Evolutionary conservation across 768 basidiomycete genomes (phyloP), one percentile per base, ranked within the genome.

Genomic region (Hericium rajendrae): DNA sequence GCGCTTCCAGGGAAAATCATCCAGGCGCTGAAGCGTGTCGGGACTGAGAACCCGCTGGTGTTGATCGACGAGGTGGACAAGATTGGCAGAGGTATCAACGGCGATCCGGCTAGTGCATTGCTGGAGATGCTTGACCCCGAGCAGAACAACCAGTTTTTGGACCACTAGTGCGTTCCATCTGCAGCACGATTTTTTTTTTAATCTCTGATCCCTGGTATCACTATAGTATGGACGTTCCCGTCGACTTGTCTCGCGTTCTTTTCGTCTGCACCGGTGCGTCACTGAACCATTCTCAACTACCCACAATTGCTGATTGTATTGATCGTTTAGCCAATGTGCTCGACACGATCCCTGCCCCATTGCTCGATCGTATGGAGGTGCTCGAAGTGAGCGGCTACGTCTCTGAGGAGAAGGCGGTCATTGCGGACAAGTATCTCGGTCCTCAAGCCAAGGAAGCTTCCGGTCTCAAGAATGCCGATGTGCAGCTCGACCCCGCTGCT

Each of bases 1-100:
- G 94, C 93, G 0, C 76, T 97, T 46, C 94, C 94, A 0, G 93
- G 94, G 38, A 97, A 95, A 78, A 92, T 94, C 58, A 91, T 95
- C 55, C 92, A 95, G 67, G 94, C 94, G 0, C 72, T 95, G 60
- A 95, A 94, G 73, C 83, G 92, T 38, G 91, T 94, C 24, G 90
- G 91, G 12, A 93, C 91, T 15, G 92, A 94, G 71, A 97, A 97
- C 67, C 94, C 94, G 0, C 77, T 97, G 15, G 91, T 97, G 12
- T 72, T 97, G 46, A 95, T 95, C 59, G 94, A 97, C 62, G 94
- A 97, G 68, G 88, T 97, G 15, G 94, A 97, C 73, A 97, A 97
- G 76, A 92, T 97, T 57, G 91, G 91, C 16, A 76, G 90, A 40
- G 93, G 92, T 0, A 82, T 87, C 60, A 94, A 94, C 64, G 94